Conservation (phyloP, 2,329 filamentous ascomycete species). For the Lecanoromycetidae sp. region DNA sequence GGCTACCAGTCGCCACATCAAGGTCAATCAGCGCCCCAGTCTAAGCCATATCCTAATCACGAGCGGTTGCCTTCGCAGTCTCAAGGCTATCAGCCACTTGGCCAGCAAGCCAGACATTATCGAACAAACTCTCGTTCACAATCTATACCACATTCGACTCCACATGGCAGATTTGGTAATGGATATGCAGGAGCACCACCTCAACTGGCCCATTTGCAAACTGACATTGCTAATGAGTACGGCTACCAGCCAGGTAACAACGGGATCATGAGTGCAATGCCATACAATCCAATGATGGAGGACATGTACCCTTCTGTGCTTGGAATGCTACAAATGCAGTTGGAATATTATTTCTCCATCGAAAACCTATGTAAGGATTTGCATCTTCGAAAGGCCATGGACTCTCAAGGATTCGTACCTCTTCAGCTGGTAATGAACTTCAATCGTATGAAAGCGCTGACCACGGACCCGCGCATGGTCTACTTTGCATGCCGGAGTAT, state of each 20-base stretch:
- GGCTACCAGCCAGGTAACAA: conserved; percentile 44
- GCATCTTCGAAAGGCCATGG: conserved; percentile 82
- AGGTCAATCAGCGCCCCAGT: conserved; percentile 27
- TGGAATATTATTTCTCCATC: conserved; percentile 93
- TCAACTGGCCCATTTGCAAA: conserved; percentile 33
- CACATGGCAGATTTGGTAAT: conserved; percentile 34
- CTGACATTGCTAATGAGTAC: conserved; percentile 43
- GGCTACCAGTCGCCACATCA: conserved; percentile 26
- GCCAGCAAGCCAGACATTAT: conserved; percentile 32
- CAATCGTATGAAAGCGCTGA: conserved; percentile 65
- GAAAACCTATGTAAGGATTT: conserved; percentile 92
- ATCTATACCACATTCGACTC: conserved; percentile 44
- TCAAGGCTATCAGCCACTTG: conserved; percentile 28
- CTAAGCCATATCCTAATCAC: conserved; percentile 31
- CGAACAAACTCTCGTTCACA: conserved; percentile 47
- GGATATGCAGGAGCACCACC: conserved; percentile 26
- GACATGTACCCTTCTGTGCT: conserved; percentile 43
- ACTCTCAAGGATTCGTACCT: conserved; percentile 82
- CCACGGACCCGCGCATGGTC: conserved; percentile 59
- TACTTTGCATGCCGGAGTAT: conserved; percentile 65
- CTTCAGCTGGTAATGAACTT: conserved; percentile 72
- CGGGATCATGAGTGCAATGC: conserved; percentile 43
- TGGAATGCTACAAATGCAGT: conserved; percentile 48
- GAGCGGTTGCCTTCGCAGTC: conserved; percentile 33
- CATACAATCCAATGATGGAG: conserved; percentile 44